These are phyloP conservation scores for Xylaria sp. DNA, from an alignment of 2,329 filamentous ascomycete species.

Conservation along the genomic window DNA sequence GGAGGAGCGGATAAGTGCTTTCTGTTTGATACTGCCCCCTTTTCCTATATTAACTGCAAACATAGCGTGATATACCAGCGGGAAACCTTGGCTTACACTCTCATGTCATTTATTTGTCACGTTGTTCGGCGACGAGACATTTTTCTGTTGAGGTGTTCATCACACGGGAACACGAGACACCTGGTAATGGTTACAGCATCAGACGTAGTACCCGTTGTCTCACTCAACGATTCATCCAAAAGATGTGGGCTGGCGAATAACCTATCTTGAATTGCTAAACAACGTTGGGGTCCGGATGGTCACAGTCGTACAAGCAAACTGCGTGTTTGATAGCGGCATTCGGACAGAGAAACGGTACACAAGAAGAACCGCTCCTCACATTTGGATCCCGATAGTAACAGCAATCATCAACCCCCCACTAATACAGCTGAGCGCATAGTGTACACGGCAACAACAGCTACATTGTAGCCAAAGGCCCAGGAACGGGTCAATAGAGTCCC, in stretches of 20 bases:
- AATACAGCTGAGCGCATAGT: background rate
- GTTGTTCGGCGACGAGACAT: background rate
- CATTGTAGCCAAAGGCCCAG: background rate
- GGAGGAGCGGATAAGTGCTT: background rate
- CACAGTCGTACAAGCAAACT: background rate
- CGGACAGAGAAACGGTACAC: background rate
- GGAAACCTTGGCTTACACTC: background rate
- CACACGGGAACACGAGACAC: background rate
- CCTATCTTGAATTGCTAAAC: background rate
- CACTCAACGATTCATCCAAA: background rate
- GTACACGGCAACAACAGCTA: background rate
- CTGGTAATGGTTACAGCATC: background rate
- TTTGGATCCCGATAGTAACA: too few relatives aligned
- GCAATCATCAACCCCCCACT: background rate
- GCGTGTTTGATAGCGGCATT: background rate
- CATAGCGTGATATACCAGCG: background rate
- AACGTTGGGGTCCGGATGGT: background rate
- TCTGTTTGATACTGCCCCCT: background rate
- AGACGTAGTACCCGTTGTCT: background rate
- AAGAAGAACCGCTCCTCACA: background rate
- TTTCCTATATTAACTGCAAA: background rate
- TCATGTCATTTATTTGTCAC: background rate
- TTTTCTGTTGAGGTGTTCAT: background rate
- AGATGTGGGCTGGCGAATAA: background rate
- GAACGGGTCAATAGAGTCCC: background rate